Conservation (phyloP, 192 early-diverging fungal genomes). For the Gaertneriomyces semiglobifer region DNA sequence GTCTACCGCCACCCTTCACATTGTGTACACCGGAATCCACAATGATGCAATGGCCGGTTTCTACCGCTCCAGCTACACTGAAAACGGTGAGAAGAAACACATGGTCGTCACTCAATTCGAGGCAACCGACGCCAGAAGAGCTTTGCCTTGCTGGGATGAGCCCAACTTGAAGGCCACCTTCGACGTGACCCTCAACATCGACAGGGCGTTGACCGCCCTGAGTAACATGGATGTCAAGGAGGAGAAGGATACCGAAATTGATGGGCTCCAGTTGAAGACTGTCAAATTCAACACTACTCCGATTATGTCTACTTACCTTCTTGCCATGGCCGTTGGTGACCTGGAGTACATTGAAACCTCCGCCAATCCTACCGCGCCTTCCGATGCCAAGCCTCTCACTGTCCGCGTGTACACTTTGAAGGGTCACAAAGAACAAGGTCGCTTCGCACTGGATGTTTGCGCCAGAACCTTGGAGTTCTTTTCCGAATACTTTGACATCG, state of each 20-base stretch:
- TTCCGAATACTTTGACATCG: conserved; percentile 79
- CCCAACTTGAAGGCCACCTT: conserved; percentile 94
- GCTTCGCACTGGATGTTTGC: conserved; percentile 78
- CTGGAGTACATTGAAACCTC: conserved; percentile 85
- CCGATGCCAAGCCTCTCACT: conserved; percentile 65
- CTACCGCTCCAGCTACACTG: conserved; percentile 77
- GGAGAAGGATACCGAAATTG: conserved; percentile 53
- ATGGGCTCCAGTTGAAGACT: conserved; percentile 63
- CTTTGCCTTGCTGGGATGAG: conserved; percentile 98
- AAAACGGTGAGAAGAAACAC: conserved; percentile 51
- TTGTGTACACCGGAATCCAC: conserved; percentile 53
- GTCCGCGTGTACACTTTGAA: conserved; percentile 83
- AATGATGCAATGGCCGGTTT: conserved; percentile 90
- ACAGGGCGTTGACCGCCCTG: conserved; percentile 70
- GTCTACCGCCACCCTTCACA: conserved; percentile 37
- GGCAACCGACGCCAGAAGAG: conserved; percentile 83
- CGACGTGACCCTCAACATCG: conserved; percentile 81
- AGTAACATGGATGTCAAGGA: conserved; percentile 88
- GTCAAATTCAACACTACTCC: conserved; percentile 88
- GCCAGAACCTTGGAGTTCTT: conserved; percentile 77
- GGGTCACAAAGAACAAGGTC: conserved; percentile 75
- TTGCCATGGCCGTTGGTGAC: conserved; percentile 91
- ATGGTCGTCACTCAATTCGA: conserved; percentile 96
- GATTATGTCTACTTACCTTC: conserved; percentile 88
- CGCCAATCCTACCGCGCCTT: conserved; percentile 59